Base-by-base conservation (phyloP, 2,329 filamentous ascomycete species). In the Diplodia seriata region DNA sequence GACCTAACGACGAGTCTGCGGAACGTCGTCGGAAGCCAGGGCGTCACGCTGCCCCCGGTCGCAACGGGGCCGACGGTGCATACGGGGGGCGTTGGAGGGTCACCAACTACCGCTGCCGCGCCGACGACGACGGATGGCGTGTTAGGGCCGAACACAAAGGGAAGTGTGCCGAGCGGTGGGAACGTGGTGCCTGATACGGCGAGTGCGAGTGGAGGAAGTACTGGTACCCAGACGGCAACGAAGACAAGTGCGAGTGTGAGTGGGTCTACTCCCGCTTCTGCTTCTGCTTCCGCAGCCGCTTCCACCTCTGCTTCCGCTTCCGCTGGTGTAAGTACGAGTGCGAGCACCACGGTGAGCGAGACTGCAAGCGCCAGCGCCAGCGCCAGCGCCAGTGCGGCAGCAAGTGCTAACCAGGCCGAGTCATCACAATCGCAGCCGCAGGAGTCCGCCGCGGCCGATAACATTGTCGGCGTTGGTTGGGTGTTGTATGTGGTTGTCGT, bases 101-200 rank as follows among this genome's bases (percentile, higher is more conserved):
- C 33, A 29, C 12, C 7, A 4, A 29, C n/a, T 14, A 18, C 55
- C 33, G 14, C 40, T 4, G 9, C 40, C 12, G 15, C 47, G 20
- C 18, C 40, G 43, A 50, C 57, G 31, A 53, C 59, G 31, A 63
- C 59, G 29, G 38, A 15, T 5, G 59, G 59, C 11, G 59, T 63
- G 47, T 29, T 63, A n/a, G 59, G 59, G 11, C 59, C 47, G 47
- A 63, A 63, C 15, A 63, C 59, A 6, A 63, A 47, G 29, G 59
- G 59, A n/a, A 63, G 43, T n/a, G 59, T 31, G 59, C 59, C 59
- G n/a, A 63, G 43, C 20, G 47, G 43, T 14, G 59, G 59, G 29
- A 63, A 63, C 11, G 59, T 63, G 7, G 59, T 63, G 43, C 20
- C 59, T 3, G 59, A 23, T 31, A 63, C 59, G 47, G 6, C 9